Percentiles rank a stretch among this genome's conserved stretches.
phyloP scores from a whole-genome alignment of 2,329 filamentous ascomycete species.

The Neonectria faginata region DNA sequence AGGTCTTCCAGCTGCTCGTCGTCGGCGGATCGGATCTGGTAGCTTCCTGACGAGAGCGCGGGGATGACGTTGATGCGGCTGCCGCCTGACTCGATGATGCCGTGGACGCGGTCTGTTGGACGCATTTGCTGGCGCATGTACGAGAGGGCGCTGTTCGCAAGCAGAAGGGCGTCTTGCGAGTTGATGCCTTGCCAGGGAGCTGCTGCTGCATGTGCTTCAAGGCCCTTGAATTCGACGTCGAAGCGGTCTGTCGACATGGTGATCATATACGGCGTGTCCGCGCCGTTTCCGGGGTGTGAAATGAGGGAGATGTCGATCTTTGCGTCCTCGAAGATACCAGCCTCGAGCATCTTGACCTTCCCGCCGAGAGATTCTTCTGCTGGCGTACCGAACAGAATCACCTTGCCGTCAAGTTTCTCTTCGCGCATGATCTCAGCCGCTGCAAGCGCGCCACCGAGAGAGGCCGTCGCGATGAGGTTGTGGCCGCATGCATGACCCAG shows the following conservation, averaged over 20 bases:
- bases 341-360: constrained; percentile 40
- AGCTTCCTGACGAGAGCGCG: constrained; percentile 68
- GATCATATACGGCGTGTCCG: constrained; percentile 33
- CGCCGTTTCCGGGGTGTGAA: constrained; percentile 32
- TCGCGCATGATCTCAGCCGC: constrained; percentile 34
- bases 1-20: constrained; percentile 38
- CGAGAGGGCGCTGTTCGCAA: constrained; percentile 37
- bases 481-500: constrained; percentile 40
- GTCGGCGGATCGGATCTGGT: constrained; percentile 65
- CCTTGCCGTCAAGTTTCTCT: constrained; percentile 35
- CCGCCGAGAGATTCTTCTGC: constrained; percentile 36
- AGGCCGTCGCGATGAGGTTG: constrained; percentile 39
- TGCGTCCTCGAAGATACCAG: constrained; percentile 31
- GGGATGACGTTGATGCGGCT: constrained; percentile 42
- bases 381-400: constrained; percentile 38
- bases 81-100: constrained; percentile 37
- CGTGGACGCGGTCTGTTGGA: constrained; percentile 35
- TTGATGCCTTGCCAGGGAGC: constrained; percentile 39
- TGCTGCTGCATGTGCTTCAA: constrained; percentile 34
- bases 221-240: constrained; percentile 33
- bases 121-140: constrained; percentile 38
- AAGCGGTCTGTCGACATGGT: constrained; percentile 35
- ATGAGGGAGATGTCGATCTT: constrained; percentile 43
- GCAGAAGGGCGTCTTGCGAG: constrained; percentile 37
- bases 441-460: constrained; percentile 32